phyloP scores from a whole-genome alignment of 495 filamentous ascomycete genomes.

The Penicillium daleae region DNA sequence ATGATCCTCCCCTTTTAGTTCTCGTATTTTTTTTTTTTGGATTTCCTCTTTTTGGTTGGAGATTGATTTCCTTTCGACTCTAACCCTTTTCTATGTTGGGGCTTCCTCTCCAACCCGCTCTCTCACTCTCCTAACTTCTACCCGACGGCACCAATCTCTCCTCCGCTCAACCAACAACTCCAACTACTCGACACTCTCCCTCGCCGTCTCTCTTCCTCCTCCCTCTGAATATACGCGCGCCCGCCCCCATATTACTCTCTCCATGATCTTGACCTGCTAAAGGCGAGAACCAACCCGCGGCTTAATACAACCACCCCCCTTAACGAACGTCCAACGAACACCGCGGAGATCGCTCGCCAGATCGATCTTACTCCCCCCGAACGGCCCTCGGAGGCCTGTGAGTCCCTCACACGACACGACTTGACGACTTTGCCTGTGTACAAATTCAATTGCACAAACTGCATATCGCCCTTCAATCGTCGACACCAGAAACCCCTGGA shows the following conservation, averaged over 20 bases:
- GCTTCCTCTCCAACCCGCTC: constrained; percentile 1
- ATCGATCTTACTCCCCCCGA: background rate
- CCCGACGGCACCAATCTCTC: background rate
- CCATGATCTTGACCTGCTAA: background rate
- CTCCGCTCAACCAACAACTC: background rate
- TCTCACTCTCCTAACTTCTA: constrained; percentile 3
- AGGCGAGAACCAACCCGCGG: background rate
- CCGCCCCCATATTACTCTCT: background rate
- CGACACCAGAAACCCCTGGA: background rate
- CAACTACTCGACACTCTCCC: background rate
- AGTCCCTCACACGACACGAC: background rate
- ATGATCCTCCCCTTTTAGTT: constrained; percentile 18
- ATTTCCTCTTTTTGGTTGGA: background rate
- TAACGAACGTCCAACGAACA: background rate
- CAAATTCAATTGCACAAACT: background rate
- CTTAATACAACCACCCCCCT: background rate
- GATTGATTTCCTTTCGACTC: background rate
- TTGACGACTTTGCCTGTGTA: constrained; percentile 1
- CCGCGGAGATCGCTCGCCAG: constrained; percentile 2
- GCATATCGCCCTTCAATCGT: background rate
- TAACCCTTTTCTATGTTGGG: background rate
- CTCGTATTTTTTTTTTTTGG: background rate
- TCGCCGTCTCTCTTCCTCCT: background rate
- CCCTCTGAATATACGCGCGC: background rate
- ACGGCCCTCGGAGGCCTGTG: constrained; percentile 1